These are phyloP conservation scores for Lizanozyma gosingica DNA, from an alignment of 1,139 yeast genomes.

Conservation along the genomic window DNA sequence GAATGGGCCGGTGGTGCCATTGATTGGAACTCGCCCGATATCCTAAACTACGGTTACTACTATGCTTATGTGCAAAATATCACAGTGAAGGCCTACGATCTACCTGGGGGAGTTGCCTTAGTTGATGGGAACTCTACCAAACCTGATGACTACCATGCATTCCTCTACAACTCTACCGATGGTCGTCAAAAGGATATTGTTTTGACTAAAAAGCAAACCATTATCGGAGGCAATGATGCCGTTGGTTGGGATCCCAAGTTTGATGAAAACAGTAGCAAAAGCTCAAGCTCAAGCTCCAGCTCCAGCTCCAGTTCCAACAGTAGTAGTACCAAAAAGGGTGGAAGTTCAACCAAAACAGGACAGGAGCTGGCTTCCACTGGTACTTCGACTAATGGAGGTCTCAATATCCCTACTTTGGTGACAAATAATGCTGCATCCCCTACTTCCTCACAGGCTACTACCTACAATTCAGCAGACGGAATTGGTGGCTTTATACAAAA, in stretches of 20 bases:
- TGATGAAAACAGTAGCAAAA: constrained; percentile 6
- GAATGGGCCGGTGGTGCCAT: constrained; percentile 92
- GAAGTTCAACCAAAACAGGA: constrained; percentile 4
- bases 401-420: neutral
- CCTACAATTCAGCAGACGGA: neutral
- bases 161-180: constrained; percentile 44
- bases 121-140: constrained; percentile 31
- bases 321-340: too few relatives aligned
- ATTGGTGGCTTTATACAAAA: constrained; percentile 32
- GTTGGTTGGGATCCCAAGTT: constrained; percentile 54
- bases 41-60: constrained; percentile 67
- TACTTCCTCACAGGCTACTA: constrained; percentile 3
- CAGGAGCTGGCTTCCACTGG: too few relatives aligned
- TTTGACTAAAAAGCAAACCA: constrained; percentile 52
- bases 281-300: constrained; percentile 4
- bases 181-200: constrained; percentile 38
- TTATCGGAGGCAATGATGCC: constrained; percentile 51
- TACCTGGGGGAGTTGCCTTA: constrained; percentile 40
- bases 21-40: constrained; percentile 75
- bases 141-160: constrained; percentile 31
- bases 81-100: constrained; percentile 57
- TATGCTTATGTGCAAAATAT: constrained; percentile 57
- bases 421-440: constrained; percentile 8
- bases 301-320: neutral
- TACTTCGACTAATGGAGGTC: neutral